A percentile compares a stretch with the other conserved stretches of the same genome.
Evolutionary conservation across 306 rosid genomes (phyloP).

Genomic region (Acacia melanoxylon): DNA sequence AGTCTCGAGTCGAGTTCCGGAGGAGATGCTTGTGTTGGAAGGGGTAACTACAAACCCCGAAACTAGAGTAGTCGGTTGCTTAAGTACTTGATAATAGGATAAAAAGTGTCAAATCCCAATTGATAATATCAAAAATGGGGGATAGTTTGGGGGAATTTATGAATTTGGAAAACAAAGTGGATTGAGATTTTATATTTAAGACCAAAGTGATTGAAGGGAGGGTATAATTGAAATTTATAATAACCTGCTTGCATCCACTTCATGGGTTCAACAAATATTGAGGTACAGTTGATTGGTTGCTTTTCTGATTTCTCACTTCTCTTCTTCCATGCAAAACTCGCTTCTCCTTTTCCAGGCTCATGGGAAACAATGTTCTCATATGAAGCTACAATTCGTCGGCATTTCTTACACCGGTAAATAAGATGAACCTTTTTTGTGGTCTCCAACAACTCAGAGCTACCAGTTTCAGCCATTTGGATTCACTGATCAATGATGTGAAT

Average conservation of each 20-base stretch:
- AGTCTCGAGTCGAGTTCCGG: no score
- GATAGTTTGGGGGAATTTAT: no score
- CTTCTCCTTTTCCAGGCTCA: conserved; percentile 69
- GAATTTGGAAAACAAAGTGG: neutral
- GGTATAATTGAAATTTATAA: neutral
- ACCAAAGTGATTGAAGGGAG: neutral
- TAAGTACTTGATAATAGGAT: no score
- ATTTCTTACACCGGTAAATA: conserved; percentile 75
- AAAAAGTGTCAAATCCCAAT: no score
- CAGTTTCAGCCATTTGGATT: conserved; percentile 46
- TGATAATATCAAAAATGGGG: no score
- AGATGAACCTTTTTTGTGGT: conserved; percentile 39
- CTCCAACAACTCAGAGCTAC: conserved; percentile 36
- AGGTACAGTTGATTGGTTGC: conserved; percentile 59
- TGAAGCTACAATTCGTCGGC: conserved; percentile 80
- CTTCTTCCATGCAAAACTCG: conserved; percentile 68
- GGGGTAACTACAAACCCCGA: no score
- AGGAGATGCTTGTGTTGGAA: no score
- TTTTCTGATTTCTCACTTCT: conserved; percentile 41
- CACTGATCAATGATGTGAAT: conserved; percentile 14
- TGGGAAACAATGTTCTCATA: conserved; percentile 61
- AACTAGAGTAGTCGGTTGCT: no score
- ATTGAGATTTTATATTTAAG: no score
- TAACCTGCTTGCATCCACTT: conserved; percentile 89
- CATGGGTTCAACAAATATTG: conserved; percentile 83